These are phyloP conservation scores for Uronychia setigera DNA, from an alignment of 73 alveolate species.

Conservation along the genomic window DNA sequence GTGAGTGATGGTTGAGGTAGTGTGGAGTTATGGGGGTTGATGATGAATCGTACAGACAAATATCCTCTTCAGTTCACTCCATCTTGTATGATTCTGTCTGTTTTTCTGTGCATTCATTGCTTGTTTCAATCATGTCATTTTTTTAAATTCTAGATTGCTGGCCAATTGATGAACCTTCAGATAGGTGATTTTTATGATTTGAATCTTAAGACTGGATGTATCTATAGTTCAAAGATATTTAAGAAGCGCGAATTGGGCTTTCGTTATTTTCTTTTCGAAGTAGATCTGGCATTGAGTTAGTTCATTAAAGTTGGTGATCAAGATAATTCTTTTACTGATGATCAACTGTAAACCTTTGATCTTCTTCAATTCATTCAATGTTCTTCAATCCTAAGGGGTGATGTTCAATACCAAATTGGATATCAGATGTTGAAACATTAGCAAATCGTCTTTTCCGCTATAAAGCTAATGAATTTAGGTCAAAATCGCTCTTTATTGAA, in stretches of 20 bases:
- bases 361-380: too few relatives aligned
- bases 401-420: too few relatives aligned
- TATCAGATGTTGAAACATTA: too few relatives aligned
- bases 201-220: neutral
- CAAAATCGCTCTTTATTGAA: too few relatives aligned
- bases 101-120: neutral
- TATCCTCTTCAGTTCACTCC: neutral
- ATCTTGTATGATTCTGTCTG: neutral
- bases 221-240: neutral
- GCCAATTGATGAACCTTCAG: neutral
- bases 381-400: too few relatives aligned
- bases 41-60: neutral
- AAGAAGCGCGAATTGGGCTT: neutral
- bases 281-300: too few relatives aligned
- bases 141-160: neutral
- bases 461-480: too few relatives aligned
- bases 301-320: too few relatives aligned
- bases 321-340: too few relatives aligned
- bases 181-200: neutral
- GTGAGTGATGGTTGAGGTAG: too few relatives aligned
- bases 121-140: neutral
- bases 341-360: too few relatives aligned
- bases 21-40: neutral
- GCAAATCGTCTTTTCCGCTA: too few relatives aligned
- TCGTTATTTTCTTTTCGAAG: neutral